Base-by-base conservation (phyloP, 192 early-diverging fungal genomes). In the Radiomyces spectabilis region DNA sequence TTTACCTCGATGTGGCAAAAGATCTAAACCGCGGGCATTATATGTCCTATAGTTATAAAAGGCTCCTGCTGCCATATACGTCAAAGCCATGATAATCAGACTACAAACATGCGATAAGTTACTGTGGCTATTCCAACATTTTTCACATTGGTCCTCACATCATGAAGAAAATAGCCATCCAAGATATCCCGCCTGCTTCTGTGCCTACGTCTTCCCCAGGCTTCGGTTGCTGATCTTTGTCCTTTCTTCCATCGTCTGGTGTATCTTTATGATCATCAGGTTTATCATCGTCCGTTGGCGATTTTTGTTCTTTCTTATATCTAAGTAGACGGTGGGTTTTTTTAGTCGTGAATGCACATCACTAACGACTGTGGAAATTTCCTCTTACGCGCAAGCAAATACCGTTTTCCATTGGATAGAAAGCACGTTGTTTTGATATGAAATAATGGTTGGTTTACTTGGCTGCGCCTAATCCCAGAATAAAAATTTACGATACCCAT, bases 1-100 rank as follows among this genome's bases (percentile, higher is more conserved):
- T 10, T 51, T 59, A 59, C 57, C 57, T 29, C 57, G 33, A 24
- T 59, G 57, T 7, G 57, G 57, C n/a, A 59, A 26, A 6, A 59
- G 35, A 33, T 59, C 57, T 16, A 59, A 26, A 30, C 57, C 57
- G n/a, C 57, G 33, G 19, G 57, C 57, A 51, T 59, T 59, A 48
- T 41, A 59, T 42, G 31, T 24, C 25, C 42, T 48, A 41, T 59
- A 59, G 40, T 59, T 59, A 21, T 59, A 59, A 39, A 59, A 41
- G 29, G 46, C 46, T 26, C 57, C 57, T 13, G 37, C 47, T n/a
- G 51, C 42, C 22, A 59, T 51, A 25, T 59, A 59, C 2, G 33
- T 57, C 21, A 39, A 16, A 41, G 0, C 13, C 8, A 25, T 18
- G 5, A 13, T 24, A 21, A 8, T 15, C 13, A 39, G 38, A 39